Evolutionary conservation across 1,284 basidiomycete genomes (phyloP).

Genomic region (Peniophora sp.): DNA sequence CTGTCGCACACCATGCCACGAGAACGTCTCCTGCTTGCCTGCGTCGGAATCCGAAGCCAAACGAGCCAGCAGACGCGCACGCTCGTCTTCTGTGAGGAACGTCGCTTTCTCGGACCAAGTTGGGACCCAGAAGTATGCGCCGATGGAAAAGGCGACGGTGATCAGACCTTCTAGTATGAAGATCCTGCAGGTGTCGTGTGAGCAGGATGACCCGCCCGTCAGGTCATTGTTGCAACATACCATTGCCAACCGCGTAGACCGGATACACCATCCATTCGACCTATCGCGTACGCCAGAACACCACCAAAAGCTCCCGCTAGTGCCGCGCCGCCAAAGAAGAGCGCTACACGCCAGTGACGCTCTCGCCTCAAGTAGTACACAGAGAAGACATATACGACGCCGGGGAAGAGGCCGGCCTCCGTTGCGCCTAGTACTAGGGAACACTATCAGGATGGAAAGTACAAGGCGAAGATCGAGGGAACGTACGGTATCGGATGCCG

Average conservation of each 20-base stretch:
- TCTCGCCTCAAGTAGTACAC: constrained; percentile 52
- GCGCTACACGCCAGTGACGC: constrained; percentile 51
- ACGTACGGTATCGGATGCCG: constrained; percentile 44
- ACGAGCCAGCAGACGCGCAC: constrained; percentile 35
- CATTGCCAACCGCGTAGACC: constrained; percentile 49
- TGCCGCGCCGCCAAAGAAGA: constrained; percentile 54
- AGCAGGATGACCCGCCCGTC: neutral
- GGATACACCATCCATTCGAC: constrained; percentile 51
- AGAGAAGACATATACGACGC: constrained; percentile 53
- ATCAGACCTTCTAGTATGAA: constrained; percentile 55
- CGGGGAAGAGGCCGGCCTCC: constrained; percentile 55
- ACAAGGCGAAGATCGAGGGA: neutral
- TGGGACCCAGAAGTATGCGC: constrained; percentile 49
- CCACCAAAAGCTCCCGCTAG: constrained; percentile 54
- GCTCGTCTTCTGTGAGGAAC: constrained; percentile 45
- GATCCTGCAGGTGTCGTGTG: constrained; percentile 31
- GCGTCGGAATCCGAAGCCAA: constrained; percentile 48
- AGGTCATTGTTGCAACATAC: constrained; percentile 16
- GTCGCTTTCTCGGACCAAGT: constrained; percentile 49
- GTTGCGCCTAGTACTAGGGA: constrained; percentile 40
- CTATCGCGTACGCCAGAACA: constrained; percentile 47
- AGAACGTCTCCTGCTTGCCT: constrained; percentile 37
- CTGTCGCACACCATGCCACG: constrained; percentile 42
- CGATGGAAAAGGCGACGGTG: constrained; percentile 37
- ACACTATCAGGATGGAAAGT: neutral